Conservation (phyloP, 2,329 filamentous ascomycete species). For the Pseudocercospora fijiensis region DNA sequence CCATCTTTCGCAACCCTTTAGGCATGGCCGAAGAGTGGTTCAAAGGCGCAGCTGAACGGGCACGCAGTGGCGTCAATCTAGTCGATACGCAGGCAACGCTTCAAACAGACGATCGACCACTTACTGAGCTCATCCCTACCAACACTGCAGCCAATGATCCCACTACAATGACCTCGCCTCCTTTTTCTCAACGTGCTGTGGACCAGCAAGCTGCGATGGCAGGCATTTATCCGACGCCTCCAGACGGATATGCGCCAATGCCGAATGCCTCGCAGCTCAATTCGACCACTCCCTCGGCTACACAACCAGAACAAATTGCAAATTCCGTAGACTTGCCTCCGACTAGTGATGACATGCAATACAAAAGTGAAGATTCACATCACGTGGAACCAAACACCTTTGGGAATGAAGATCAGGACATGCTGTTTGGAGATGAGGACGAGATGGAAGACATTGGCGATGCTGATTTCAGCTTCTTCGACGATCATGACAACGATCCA, state of each 20-base stretch:
- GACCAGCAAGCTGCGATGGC: slow-evolving; percentile 43
- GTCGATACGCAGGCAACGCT: background rate
- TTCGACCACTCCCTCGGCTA: slow-evolving; percentile 20
- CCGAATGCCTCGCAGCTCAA: slow-evolving; percentile 27
- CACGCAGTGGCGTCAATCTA: slow-evolving; percentile 22
- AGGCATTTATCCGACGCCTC: slow-evolving; percentile 70
- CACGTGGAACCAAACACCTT: slow-evolving; percentile 38
- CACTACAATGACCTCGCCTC: slow-evolving; percentile 27
- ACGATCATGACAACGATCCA: slow-evolving; percentile 53
- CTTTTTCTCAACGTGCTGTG: slow-evolving; percentile 43
- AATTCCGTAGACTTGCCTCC: slow-evolving; percentile 3
- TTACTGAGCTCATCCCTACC: background rate
- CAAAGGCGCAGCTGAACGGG: slow-evolving; percentile 21
- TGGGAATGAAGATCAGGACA: slow-evolving; percentile 44
- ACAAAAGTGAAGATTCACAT: slow-evolving; percentile 20
- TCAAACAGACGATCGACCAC: background rate
- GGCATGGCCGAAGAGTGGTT: slow-evolving; percentile 35
- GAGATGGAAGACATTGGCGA: slow-evolving; percentile 54
- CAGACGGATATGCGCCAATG: slow-evolving; percentile 52
- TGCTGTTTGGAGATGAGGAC: slow-evolving; percentile 65
- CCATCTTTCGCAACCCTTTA: slow-evolving; percentile 37
- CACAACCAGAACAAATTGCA: slow-evolving; percentile 16
- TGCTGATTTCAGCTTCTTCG: slow-evolving; percentile 81
- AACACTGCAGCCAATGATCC: slow-evolving; percentile 3
- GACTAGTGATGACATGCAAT: slow-evolving; percentile 31